phyloP scores from a whole-genome alignment of 192 early-diverging fungal species.

The Diversispora epigaea region DNA sequence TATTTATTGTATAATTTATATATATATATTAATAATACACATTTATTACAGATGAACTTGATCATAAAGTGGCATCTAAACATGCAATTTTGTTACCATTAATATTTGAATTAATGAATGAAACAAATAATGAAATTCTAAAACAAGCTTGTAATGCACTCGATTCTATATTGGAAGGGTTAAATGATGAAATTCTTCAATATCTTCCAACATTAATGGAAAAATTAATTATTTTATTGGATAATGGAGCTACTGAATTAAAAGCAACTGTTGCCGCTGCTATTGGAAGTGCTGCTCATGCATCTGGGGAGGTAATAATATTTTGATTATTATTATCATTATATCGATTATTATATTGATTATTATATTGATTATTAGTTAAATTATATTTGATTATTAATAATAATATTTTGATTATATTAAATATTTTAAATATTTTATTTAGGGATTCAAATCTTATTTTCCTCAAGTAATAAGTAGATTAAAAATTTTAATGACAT shows the following conservation, averaged over 20 bases:
- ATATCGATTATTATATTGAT: too few species aligned
- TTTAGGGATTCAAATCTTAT: constrained; percentile 68
- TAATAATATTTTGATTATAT: background rate
- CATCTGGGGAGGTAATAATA: constrained; percentile 61
- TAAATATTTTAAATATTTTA: background rate
- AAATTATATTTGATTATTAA: too few species aligned
- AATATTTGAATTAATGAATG: constrained; percentile 82
- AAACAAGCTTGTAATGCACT: constrained; percentile 81
- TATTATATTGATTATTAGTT: background rate
- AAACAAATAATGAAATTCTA: constrained; percentile 69
- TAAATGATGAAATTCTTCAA: constrained; percentile 72
- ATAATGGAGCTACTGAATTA: constrained; percentile 64
- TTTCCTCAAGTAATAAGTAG: constrained; percentile 71
- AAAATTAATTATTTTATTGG: constrained; percentile 73
- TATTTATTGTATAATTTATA: too few species aligned
- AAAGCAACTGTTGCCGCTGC: constrained; percentile 79
- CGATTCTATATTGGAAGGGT: constrained; percentile 85
- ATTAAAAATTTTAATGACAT: constrained; percentile 68
- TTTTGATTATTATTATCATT: background rate
- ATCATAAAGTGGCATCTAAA: constrained; percentile 73
- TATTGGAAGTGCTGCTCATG: constrained; percentile 89
- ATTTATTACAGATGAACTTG: constrained; percentile 62
- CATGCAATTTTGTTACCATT: constrained; percentile 83
- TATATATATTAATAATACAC: too few species aligned
- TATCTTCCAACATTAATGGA: constrained; percentile 85